A percentile compares a stretch with the other conserved stretches of the same genome.
phyloP scores from a whole-genome alignment of 306 rosid species.

The Cicer bijugum region DNA sequence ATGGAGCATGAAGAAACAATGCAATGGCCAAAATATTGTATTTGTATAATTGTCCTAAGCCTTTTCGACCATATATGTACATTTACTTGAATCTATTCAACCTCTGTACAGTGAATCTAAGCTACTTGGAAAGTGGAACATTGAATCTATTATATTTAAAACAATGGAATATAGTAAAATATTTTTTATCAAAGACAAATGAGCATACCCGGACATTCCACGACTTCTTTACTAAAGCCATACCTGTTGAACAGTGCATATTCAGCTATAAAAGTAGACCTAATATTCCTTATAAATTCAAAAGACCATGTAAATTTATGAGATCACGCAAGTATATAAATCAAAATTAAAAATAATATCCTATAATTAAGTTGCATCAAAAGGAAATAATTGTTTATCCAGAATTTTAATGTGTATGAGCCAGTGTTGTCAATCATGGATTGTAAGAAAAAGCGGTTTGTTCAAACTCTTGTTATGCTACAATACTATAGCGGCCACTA shows the following conservation, averaged over 20 bases:
- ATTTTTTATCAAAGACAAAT: conserved; percentile 15
- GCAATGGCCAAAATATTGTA: no score
- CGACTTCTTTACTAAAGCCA: conserved; percentile 90
- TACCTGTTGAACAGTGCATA: conserved; percentile 59
- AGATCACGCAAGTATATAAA: neutral
- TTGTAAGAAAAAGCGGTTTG: no score
- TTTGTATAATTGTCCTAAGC: no score
- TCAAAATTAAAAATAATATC: neutral
- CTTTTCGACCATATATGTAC: neutral
- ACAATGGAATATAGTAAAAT: conserved; percentile 8
- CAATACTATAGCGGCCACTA: no score
- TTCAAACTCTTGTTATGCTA: no score
- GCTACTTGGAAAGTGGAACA: neutral
- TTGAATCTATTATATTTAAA: neutral
- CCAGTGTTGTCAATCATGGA: no score
- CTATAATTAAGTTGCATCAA: conserved; percentile 28
- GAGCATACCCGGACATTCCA: conserved; percentile 82
- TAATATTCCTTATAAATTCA: neutral
- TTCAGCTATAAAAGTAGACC: conserved; percentile 34
- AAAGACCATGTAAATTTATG: conserved; percentile 15
- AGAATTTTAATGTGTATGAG: neutral
- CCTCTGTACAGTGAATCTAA: neutral
- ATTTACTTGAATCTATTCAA: neutral
- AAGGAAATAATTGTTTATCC: conserved; percentile 7
- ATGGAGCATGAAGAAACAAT: no score